Evolutionary conservation across 768 basidiomycete species (phyloP).

Genomic region (Sporobolomyces phaffii): DNA sequence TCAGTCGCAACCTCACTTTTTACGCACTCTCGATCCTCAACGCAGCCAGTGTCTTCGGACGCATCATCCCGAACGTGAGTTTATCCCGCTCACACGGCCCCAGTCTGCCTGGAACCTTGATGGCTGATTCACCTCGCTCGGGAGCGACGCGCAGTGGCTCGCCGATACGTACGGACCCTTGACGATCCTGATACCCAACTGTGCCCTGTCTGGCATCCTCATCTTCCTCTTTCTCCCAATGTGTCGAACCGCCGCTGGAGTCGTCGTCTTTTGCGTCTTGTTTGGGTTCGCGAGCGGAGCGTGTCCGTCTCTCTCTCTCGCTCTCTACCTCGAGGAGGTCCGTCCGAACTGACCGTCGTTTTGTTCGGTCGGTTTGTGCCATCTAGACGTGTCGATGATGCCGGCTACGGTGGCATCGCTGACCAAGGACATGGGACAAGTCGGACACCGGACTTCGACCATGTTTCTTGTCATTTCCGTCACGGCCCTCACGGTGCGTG

Average conservation of each 20-base stretch:
- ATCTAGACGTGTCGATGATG: slow-evolving; percentile 33
- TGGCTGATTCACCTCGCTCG: too few relatives aligned
- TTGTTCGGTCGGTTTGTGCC: too few relatives aligned
- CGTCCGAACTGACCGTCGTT: too few relatives aligned
- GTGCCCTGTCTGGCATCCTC: slow-evolving; percentile 36
- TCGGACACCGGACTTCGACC: slow-evolving; percentile 43
- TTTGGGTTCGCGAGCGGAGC: slow-evolving; percentile 45
- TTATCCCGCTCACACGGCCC: too few relatives aligned
- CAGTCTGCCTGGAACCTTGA: too few relatives aligned
- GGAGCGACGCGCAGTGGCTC: slow-evolving; percentile 50
- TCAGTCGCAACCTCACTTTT: slow-evolving; percentile 12
- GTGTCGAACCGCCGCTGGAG: slow-evolving; percentile 38
- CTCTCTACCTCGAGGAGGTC: too few relatives aligned
- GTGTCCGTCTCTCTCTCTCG: too few relatives aligned
- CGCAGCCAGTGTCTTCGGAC: slow-evolving; percentile 59
- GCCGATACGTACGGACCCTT: slow-evolving; percentile 38
- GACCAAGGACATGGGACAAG: slow-evolving; percentile 39
- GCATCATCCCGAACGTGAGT: slow-evolving; percentile 53
- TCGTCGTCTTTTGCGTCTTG: slow-evolving; percentile 41
- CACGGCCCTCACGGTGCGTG: slow-evolving; percentile 37
- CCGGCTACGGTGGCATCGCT: slow-evolving; percentile 36
- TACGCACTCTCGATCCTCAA: slow-evolving; percentile 59
- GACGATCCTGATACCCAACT: slow-evolving; percentile 33
- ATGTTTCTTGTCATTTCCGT: slow-evolving; percentile 42
- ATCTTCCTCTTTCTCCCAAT: slow-evolving; percentile 40